phyloP scores from a whole-genome alignment of 768 basidiomycete species.

The Saitozyma podzolica region DNA sequence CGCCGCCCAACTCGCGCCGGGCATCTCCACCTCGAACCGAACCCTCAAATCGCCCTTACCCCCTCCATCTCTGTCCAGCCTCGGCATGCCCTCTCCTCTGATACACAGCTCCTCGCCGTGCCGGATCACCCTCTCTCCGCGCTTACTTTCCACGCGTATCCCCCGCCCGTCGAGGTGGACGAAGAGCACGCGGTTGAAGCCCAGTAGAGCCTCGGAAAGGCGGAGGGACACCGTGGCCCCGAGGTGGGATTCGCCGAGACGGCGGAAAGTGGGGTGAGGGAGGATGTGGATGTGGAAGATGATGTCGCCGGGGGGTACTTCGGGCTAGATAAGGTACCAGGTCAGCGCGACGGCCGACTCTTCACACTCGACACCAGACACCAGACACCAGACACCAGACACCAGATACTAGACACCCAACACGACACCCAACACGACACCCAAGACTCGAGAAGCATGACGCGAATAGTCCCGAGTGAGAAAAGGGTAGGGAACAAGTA shows the following conservation, averaged over 20 bases:
- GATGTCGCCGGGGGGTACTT: constrained; percentile 83
- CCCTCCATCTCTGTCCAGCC: constrained; percentile 54
- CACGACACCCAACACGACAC: neutral
- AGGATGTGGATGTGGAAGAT: constrained; percentile 72
- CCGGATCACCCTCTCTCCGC: constrained; percentile 62
- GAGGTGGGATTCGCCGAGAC: constrained; percentile 60
- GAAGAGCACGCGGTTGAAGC: constrained; percentile 87
- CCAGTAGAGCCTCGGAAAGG: constrained; percentile 88
- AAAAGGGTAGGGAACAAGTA: neutral
- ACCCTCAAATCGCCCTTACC: constrained; percentile 77
- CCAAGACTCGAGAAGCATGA: neutral
- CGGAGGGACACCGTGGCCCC: constrained; percentile 79
- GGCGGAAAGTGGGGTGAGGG: constrained; percentile 77
- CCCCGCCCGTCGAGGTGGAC: constrained; percentile 92
- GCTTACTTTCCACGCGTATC: constrained; percentile 71
- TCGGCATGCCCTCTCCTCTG: constrained; percentile 86
- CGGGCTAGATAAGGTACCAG: constrained; percentile 62
- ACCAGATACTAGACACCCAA: too few relatives aligned
- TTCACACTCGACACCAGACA: neutral
- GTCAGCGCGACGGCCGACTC: too few relatives aligned
- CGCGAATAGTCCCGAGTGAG: neutral
- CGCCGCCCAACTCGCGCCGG: constrained; percentile 71
- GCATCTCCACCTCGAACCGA: constrained; percentile 85
- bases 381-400: neutral
- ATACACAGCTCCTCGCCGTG: constrained; percentile 72